Base-by-base conservation (phyloP, 2,329 filamentous ascomycete genomes). In the Calonectria naviculata region DNA sequence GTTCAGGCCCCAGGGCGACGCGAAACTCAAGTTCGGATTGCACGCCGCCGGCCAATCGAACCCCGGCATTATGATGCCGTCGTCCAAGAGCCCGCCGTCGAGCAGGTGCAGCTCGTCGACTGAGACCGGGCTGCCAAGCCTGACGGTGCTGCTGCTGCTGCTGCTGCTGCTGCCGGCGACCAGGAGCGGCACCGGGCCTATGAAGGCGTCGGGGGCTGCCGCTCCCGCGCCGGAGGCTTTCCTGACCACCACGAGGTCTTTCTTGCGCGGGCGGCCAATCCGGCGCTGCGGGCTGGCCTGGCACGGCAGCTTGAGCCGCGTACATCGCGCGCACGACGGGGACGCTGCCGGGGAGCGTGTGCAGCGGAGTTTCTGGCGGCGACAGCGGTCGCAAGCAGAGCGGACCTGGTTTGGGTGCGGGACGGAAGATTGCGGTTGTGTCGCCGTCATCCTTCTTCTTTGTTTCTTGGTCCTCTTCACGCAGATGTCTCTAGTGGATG, bases 401-500 rank as follows among this genome's bases (percentile, higher is more conserved):
- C 81, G 79, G 38, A 80, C 71, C 58, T 82, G 81, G 29, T 77
- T 81, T 4, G 81, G 80, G 54, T 82, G 80, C 3, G 78, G 76
- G 41, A 26, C 21, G 24, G 68, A 29, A 0, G 67, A 54, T n/a
- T 70, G 24, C 9, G 28, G 26, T 31, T 28, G 56, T 5, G 65
- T 19, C 38, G 38, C 49, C 26, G 62, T 74, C 76, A 79, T 1
- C 26, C 24, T 49, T 24, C 15, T 36, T 46, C 28, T n/a, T 21
- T 26, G 24, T 42, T 65, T 44, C 13, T 28, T 38, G 4, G 13
- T 2, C 13, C 8, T n/a, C 17, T 19, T 17, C 13, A 7, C 24
- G 46, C 24, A 19, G 12, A 24, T 28, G 21, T 58, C 34, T 58
- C 21, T 28, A 26, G 49, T 5, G 4, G 13, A 13, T 10, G 2